Evolutionary conservation across 1,284 basidiomycete species (phyloP), one percentile per base, ranked within the genome.

Genomic region (Ustilago esculenta): DNA sequence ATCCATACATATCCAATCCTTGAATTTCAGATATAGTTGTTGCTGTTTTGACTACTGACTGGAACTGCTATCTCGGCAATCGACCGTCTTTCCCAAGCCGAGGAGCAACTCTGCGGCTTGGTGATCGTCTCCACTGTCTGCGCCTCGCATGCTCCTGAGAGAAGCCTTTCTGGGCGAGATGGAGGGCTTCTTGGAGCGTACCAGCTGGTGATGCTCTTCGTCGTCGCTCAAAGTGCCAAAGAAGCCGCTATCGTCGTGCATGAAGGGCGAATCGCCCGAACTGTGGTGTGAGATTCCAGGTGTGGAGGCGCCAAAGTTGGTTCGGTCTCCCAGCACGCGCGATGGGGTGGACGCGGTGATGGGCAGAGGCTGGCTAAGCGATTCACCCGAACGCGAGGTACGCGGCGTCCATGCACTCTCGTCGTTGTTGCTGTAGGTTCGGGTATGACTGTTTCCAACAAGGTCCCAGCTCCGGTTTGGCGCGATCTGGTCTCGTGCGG

Each of bases 181-280:
- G 14, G 27, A 29, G 27, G 27, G 6, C 7, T 29, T 29, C 27
- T 12, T 29, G 27, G 23, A n/a, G n/a, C n/a, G n/a, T n/a, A n/a
- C n/a, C n/a, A n/a, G n/a, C n/a, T n/a, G n/a, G n/a, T n/a, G n/a
- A n/a, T 23, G 27, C 35, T 61, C 50, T 3, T 71, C 64, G 29
- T 59, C 59, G 4, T 71, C 68, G 44, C 63, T 66, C 20, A 63
- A 44, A 33, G 23, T 34, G 25, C 56, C 67, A 34, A 77, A 77
- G 61, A 73, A 77, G 1, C 75, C 75, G 12, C 64, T 69, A 49
- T 77, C 75, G 30, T 77, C 75, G 33, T 73, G 70, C 17, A 40
- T 27, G 33, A 70, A 64, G 1, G 37, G 46, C 24, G 50, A 53
- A 25, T 57, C 55, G 18, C 43, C 40, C 2, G 46, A 55, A 17